phyloP scores from a whole-genome alignment of 2,329 filamentous ascomycete species.

The Xylariaceae sp. region DNA sequence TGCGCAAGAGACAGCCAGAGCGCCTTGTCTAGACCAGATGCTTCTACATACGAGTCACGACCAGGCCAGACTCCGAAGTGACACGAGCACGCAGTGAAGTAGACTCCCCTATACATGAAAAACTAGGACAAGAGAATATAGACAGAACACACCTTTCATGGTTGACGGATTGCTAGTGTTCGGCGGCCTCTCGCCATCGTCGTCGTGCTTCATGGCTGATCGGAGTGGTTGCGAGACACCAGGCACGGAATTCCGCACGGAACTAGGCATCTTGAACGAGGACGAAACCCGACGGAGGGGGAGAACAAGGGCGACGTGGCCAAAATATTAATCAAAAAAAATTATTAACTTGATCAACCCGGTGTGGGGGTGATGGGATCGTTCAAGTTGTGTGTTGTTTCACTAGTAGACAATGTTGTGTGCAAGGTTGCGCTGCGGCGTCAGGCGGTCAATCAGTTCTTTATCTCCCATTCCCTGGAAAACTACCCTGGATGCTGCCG shows the following conservation, averaged over 20 bases:
- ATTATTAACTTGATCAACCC: background rate
- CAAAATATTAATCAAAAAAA: background rate
- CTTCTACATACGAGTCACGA: background rate
- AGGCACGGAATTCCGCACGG: conserved; percentile 22
- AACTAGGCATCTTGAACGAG: conserved; percentile 24
- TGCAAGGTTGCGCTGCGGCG: conserved; percentile 2
- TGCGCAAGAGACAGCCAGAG: background rate
- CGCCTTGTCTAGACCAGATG: background rate
- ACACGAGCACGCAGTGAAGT: conserved; percentile 1
- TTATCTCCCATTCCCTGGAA: background rate
- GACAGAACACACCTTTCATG: conserved; percentile 28
- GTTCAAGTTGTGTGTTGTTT: background rate
- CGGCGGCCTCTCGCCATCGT: conserved; percentile 27
- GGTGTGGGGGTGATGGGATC: background rate
- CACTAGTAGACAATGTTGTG: background rate
- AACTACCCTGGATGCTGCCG: background rate
- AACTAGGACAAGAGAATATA: conserved; percentile 6
- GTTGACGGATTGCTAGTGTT: conserved; percentile 20
- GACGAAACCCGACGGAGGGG: background rate
- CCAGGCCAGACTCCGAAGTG: background rate
- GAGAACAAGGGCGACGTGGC: background rate
- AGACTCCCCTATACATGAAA: background rate
- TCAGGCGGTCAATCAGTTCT: conserved; percentile 6
- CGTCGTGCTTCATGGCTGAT: conserved; percentile 32
- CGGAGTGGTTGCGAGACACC: conserved; percentile 27